Conservation (phyloP, 169 alveolate genomes). For the Eimeria necatrix region DNA sequence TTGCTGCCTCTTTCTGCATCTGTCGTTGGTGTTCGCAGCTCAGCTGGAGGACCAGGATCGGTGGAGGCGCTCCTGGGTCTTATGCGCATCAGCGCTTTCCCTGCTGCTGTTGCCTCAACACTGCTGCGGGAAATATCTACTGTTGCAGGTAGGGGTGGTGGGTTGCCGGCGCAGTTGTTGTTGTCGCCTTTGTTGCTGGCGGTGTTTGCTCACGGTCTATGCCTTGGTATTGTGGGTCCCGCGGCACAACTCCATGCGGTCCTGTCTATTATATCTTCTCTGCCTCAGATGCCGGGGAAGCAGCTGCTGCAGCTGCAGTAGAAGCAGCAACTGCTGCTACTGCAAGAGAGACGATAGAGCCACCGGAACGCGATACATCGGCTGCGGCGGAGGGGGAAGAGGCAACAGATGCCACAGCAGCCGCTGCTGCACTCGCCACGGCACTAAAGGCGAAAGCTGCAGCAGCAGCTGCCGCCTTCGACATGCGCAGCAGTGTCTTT, state of each 20-base stretch:
- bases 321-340: slow-evolving; percentile 33
- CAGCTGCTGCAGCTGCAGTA: slow-evolving; percentile 1
- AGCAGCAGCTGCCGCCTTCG: slow-evolving; percentile 54
- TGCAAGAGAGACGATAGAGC: neutral
- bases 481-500: slow-evolving; percentile 51
- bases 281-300: slow-evolving; percentile 42
- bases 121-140: slow-evolving; percentile 53
- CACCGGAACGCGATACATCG: neutral
- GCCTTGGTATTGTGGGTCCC: no score
- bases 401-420: slow-evolving; percentile 24
- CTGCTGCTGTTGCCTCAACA: slow-evolving; percentile 39
- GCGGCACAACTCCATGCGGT: no score
- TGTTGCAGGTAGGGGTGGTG: neutral
- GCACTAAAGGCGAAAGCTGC: slow-evolving; percentile 22
- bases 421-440: slow-evolving; percentile 17
- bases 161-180: slow-evolving; percentile 29
- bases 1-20: neutral
- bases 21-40: slow-evolving; percentile 19
- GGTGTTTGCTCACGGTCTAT: neutral
- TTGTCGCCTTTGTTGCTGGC: neutral
- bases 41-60: slow-evolving; percentile 27
- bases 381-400: neutral
- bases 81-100: slow-evolving; percentile 39
- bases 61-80: slow-evolving; percentile 9
- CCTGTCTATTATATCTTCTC: neutral